Percentiles rank a stretch among this genome's conserved stretches.
Conservation (phyloP, 2,329 filamentous ascomycete genomes). For the Paraphaeosphaeria sporulosa region DNA sequence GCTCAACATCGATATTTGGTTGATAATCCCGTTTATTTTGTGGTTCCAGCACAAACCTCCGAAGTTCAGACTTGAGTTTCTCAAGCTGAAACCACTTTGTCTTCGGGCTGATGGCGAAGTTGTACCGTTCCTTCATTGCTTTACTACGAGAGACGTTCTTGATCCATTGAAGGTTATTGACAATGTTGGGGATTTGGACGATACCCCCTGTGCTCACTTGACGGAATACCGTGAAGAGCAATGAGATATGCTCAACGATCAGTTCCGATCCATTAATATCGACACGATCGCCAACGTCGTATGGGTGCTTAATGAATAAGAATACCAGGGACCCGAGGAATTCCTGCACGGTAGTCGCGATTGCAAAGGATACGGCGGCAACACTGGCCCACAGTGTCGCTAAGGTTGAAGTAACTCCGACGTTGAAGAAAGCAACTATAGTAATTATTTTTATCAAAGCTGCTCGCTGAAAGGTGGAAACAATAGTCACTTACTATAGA, state of each 20-base stretch:
- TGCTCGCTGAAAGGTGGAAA: too few relatives aligned
- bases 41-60: constrained; percentile 79
- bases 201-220: constrained; percentile 82
- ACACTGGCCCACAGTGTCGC: constrained; percentile 86
- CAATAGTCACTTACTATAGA: constrained; percentile 69
- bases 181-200: constrained; percentile 85
- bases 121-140: constrained; percentile 79
- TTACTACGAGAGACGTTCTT: constrained; percentile 92
- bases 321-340: constrained; percentile 98
- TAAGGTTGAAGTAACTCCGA: constrained; percentile 82
- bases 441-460: constrained; percentile 27
- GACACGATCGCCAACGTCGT: constrained; percentile 92
- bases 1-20: constrained; percentile 79
- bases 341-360: constrained; percentile 89
- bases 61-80: constrained; percentile 78
- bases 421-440: constrained; percentile 83
- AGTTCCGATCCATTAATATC: constrained; percentile 77
- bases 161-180: constrained; percentile 91
- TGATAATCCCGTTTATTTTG: constrained; percentile 94
- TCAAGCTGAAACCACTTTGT: too few relatives aligned
- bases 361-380: constrained; percentile 95
- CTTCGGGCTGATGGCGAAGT: too few relatives aligned
- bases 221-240: constrained; percentile 91
- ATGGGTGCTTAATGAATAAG: constrained; percentile 97
- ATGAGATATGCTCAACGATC: constrained; percentile 90